These are phyloP conservation scores for Boletus vinaceobasis DNA, from an alignment of 768 basidiomycete genomes.

Conservation along the genomic window DNA sequence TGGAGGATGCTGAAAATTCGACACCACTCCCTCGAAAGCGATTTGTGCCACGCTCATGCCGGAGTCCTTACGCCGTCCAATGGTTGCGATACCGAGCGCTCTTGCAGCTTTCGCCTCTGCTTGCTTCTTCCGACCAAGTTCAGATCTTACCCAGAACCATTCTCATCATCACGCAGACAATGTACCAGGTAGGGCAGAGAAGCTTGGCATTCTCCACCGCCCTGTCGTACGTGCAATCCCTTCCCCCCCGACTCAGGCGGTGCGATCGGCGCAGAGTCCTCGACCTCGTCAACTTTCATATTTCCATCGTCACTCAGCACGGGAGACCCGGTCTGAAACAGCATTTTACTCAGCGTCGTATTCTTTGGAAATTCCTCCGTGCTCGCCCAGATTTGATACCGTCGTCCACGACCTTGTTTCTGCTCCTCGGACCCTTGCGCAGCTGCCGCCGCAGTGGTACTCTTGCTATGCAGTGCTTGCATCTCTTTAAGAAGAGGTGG, in stretches of 20 bases:
- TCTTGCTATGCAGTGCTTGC: slow-evolving; percentile 44
- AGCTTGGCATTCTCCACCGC: slow-evolving; percentile 44
- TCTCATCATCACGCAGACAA: slow-evolving; percentile 42
- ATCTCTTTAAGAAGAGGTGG: slow-evolving; percentile 51
- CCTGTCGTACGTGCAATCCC: slow-evolving; percentile 44
- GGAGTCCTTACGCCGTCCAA: slow-evolving; percentile 9
- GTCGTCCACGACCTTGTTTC: slow-evolving; percentile 54
- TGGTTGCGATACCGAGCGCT: slow-evolving; percentile 35
- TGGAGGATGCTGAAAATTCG: not conserved
- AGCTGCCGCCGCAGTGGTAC: slow-evolving; percentile 51
- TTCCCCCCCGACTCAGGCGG: slow-evolving; percentile 42
- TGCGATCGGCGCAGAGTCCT: slow-evolving; percentile 38
- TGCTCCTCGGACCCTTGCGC: slow-evolving; percentile 53
- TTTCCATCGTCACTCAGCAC: slow-evolving; percentile 38
- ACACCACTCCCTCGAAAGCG: slow-evolving; percentile 3
- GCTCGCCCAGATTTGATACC: slow-evolving; percentile 52
- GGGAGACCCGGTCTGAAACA: slow-evolving; percentile 38
- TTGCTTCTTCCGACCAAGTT: slow-evolving; percentile 33
- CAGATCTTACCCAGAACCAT: slow-evolving; percentile 42
- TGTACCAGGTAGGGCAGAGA: slow-evolving; percentile 42
- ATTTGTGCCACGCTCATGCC: slow-evolving; percentile 15
- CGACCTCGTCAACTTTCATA: slow-evolving; percentile 46
- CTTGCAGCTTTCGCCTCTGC: slow-evolving; percentile 40
- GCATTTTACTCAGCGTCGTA: slow-evolving; percentile 43
- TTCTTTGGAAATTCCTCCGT: slow-evolving; percentile 43